Base-by-base conservation (phyloP, 768 basidiomycete species). In the Dendrothele bispora region DNA sequence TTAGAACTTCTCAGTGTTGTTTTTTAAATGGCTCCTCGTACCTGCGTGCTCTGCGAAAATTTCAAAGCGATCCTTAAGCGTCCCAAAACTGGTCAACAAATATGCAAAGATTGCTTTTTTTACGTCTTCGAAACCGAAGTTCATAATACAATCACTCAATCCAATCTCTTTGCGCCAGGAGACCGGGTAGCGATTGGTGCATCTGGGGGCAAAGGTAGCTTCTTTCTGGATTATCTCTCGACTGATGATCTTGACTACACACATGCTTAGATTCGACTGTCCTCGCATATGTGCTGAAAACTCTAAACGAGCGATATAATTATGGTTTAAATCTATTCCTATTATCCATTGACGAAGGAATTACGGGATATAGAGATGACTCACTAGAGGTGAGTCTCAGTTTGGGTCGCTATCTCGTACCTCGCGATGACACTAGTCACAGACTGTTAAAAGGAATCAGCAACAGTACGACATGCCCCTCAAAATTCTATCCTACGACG, bases 371-470 rank as follows among this genome's bases (percentile, higher is more conserved):
- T 64, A 79, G 97, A 47, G 97, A 99, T 61, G 97, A 98, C 64
- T 98, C 95, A 0, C 72, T 99, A 4, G 93, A 98, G 77, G 95
- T 91, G 49, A 45, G 64, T 37, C 18, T 4, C 20, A 32, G 32
- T 44, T 34, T 26, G 15, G 4, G n/a, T 25, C 39, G 20, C n/a
- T 39, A 32, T 26, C 46, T 42, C n/a, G 37, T 46, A 39, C 28
- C 26, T 30, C 25, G 1, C 4, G 18, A 27, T 27, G 10, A 32
- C 30, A 10, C 27, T 59, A 18, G 42, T 39, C 43, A 27, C 64
- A 98, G 95, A 98, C 97, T 0, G 97, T 99, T 34, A 98, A 98
- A 67, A 82, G 94, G 34, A 99, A 99, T 65, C 92, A 97, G 58
- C 77, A 88, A 49, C 95, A 99, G 67, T 98, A 99, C 62, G 79